Percentiles rank a stretch among this genome's conserved stretches.
These are phyloP conservation scores for Suzukiozyma palmioleophila DNA, from an alignment of 1,139 yeast species.

Conservation along the genomic window DNA sequence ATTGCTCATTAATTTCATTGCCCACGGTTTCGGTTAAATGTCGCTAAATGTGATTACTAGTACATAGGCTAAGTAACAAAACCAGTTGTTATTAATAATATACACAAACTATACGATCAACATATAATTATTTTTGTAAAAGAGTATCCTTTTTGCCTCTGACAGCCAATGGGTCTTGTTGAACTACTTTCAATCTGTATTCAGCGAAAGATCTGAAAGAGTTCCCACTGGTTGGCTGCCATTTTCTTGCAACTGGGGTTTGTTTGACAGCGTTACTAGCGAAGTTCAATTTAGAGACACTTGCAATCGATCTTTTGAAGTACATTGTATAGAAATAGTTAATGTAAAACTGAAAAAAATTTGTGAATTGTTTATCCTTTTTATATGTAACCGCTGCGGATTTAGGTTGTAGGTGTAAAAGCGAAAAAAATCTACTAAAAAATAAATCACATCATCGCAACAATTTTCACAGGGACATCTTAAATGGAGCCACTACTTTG, in stretches of 20 bases:
- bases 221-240: constrained; percentile 36
- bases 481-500: no score
- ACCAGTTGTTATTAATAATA: background rate
- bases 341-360: background rate
- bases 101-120: constrained; percentile 1
- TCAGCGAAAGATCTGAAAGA: constrained; percentile 53
- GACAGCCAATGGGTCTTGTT: constrained; percentile 44
- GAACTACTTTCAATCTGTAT: constrained; percentile 47
- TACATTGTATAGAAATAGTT: background rate
- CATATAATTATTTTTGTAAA: constrained; percentile 1
- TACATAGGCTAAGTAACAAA: background rate
- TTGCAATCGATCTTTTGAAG: constrained; percentile 1
- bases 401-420: background rate
- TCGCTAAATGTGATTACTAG: no score
- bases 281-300: background rate
- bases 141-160: constrained; percentile 4
- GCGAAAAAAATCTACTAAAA: background rate
- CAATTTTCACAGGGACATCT: background rate
- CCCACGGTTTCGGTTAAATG: no score
- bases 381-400: background rate
- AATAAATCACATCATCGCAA: constrained; percentile 1
- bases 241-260: constrained; percentile 13
- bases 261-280: constrained; percentile 1
- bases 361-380: background rate
- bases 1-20: no score